Evolutionary conservation across 2,329 filamentous ascomycete genomes (phyloP), one percentile per base, ranked within the genome.

Genomic region (Ceratocystis papillata): DNA sequence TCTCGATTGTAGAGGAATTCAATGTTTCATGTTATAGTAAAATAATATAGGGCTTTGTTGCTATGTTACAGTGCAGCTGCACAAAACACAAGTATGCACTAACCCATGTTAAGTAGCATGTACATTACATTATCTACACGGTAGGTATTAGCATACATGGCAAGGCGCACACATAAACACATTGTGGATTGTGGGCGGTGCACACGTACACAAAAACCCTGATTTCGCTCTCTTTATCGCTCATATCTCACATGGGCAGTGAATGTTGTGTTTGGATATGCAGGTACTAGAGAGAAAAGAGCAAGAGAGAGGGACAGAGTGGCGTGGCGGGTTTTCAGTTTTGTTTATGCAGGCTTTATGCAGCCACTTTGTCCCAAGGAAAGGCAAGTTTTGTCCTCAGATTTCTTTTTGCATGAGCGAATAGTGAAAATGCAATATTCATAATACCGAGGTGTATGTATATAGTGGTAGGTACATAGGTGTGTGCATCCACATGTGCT

Each of bases 61-160:
- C 55, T 37, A 59, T 59, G 55, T 37, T 59, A 33, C 55, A 59
- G 25, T 59, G 55, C 55, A 59, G 30, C 12, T 59, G 55, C 55
- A 59, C 15, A 59, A 59, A 59, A 30, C 53, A 33, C 28, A 61
- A 15, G 2, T 2, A 62, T 45, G 41, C 17, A 25, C 5, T 25
- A 44, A n/a, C n/a, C 10, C 25, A 25, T 45, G 59, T 62, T n/a
- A 59, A 33, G 45, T 63, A 48, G 61, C n/a, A 63, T 48, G 41
- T 28, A 48, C 20, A 17, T 44, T 20, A 15, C 37, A 41, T 41
- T 41, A 41, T 41, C 37, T 15, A 15, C 10, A 50, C 12, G 8
- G 22, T 22, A 50, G n/a, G 6, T 20, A 22, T 22, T 50, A n/a
- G n/a, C 48, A 50, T 8, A 20, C 5, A 25, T 50, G 7, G 46